Conservation (phyloP, 2,329 filamentous ascomycete genomes). For the Fusarium albosuccineum region DNA sequence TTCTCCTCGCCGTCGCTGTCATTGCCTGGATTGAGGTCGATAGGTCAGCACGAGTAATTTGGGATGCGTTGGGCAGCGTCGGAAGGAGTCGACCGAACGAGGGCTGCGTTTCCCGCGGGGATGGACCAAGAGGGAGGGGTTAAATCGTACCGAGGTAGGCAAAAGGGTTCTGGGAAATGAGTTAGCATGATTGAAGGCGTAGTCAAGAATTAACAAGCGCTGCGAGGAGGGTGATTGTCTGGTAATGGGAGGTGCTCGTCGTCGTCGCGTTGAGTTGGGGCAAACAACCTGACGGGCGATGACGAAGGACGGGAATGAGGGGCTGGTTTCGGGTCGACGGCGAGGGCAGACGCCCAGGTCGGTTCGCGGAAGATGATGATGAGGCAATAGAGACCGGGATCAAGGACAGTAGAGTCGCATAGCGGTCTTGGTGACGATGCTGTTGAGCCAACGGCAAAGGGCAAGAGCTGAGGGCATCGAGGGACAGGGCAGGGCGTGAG, state of each 20-base stretch:
- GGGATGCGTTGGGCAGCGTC: slow-evolving; percentile 26
- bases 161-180: slow-evolving; percentile 86
- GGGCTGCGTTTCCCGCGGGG: slow-evolving; percentile 27
- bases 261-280: slow-evolving; percentile 36
- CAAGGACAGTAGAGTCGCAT: background rate
- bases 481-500: slow-evolving; percentile 11
- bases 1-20: slow-evolving; percentile 74
- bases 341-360: background rate
- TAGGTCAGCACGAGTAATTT: slow-evolving; percentile 45
- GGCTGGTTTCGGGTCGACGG: slow-evolving; percentile 28
- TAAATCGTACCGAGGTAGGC: slow-evolving; percentile 90
- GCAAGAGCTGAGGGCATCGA: slow-evolving; percentile 26
- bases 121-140: slow-evolving; percentile 38
- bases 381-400: slow-evolving; percentile 4
- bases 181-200: slow-evolving; percentile 36
- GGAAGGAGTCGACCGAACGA: slow-evolving; percentile 34
- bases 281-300: slow-evolving; percentile 39
- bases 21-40: slow-evolving; percentile 61
- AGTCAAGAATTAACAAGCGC: background rate
- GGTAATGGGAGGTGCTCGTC: slow-evolving; percentile 3
- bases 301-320: slow-evolving; percentile 38
- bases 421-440: slow-evolving; percentile 1
- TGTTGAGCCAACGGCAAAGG: background rate
- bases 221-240: slow-evolving; percentile 10
- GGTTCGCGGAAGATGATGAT: background rate